Percentiles rank a stretch among this genome's conserved stretches.
These are phyloP conservation scores for Euphorbia pulcherrima DNA, from an alignment of 345 rosid species.

Conservation along the genomic window DNA sequence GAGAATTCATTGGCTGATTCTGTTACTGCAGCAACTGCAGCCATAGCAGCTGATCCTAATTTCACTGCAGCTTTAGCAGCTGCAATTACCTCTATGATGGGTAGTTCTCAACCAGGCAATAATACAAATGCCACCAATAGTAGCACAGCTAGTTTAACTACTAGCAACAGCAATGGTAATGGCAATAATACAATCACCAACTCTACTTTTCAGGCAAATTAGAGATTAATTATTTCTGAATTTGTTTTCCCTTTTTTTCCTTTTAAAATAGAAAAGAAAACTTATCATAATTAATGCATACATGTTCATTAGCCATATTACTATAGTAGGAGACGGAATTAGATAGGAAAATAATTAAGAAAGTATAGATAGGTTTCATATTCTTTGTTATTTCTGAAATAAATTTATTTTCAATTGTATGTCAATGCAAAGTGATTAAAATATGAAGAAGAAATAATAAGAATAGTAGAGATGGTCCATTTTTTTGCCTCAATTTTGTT, in stretches of 20 bases:
- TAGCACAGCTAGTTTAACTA: conserved; percentile 10
- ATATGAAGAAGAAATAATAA: background rate
- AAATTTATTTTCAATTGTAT: conserved; percentile 18
- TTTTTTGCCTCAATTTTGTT: background rate
- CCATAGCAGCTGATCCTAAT: conserved; percentile 55
- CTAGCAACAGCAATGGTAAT: conserved; percentile 23
- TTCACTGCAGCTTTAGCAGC: conserved; percentile 70
- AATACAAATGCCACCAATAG: conserved; percentile 12
- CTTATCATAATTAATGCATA: conserved; percentile 2
- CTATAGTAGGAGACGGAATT: background rate
- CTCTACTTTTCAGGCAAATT: conserved; percentile 34
- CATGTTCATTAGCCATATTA: background rate
- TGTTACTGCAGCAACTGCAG: conserved; percentile 39
- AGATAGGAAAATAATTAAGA: conserved; percentile 8
- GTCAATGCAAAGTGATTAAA: conserved; percentile 17
- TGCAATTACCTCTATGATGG: conserved; percentile 55
- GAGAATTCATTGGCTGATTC: conserved; percentile 37
- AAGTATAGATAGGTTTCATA: conserved; percentile 3
- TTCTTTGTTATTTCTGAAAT: conserved; percentile 26
- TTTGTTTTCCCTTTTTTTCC: background rate
- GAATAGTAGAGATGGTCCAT: background rate
- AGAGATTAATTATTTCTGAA: background rate
- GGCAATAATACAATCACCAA: conserved; percentile 31
- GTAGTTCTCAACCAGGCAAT: conserved; percentile 29
- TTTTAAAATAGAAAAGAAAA: background rate